phyloP scores from a whole-genome alignment of 2,329 filamentous ascomycete species.

The Neophaeococcomyces aloes region DNA sequence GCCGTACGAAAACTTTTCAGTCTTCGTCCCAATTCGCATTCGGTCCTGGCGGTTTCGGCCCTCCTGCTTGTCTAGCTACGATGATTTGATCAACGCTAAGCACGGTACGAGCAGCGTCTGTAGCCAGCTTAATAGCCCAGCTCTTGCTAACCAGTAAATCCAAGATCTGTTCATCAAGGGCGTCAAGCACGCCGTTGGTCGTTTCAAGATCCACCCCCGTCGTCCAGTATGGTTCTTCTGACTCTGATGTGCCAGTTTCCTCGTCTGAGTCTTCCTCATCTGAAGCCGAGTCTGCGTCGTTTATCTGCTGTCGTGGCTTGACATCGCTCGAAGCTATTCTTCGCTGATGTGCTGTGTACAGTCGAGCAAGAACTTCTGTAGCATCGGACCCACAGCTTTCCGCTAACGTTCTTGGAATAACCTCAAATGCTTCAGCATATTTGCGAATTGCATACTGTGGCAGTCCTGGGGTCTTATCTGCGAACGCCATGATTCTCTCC shows the following conservation, averaged over 20 bases:
- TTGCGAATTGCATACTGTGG: conserved; percentile 96
- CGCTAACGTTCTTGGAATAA: conserved; percentile 84
- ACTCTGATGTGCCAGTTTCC: conserved; percentile 32
- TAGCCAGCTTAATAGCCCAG: conserved; percentile 95
- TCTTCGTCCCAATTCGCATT: conserved; percentile 72
- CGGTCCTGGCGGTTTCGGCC: conserved; percentile 89
- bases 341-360: conserved; percentile 83
- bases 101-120: conserved; percentile 85
- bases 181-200: conserved; percentile 74
- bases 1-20: conserved; percentile 17
- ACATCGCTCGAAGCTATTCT: conserved; percentile 12
- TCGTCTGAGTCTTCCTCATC: conserved; percentile 25
- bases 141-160: conserved; percentile 86
- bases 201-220: conserved; percentile 94
- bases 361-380: conserved; percentile 83
- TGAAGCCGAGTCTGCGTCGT: conserved; percentile 21
- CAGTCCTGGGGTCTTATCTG: conserved; percentile 84
- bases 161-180: conserved; percentile 77
- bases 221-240: conserved; percentile 72
- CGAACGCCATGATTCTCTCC: conserved; percentile 79
- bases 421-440: conserved; percentile 94
- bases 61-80: conserved; percentile 90
- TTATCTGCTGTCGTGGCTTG: conserved; percentile 18
- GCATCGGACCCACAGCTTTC: conserved; percentile 93
- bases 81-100: conserved; percentile 98